Evolutionary conservation across 2,329 filamentous ascomycete genomes (phyloP).

Genomic region (Fusarium nisikadoi): DNA sequence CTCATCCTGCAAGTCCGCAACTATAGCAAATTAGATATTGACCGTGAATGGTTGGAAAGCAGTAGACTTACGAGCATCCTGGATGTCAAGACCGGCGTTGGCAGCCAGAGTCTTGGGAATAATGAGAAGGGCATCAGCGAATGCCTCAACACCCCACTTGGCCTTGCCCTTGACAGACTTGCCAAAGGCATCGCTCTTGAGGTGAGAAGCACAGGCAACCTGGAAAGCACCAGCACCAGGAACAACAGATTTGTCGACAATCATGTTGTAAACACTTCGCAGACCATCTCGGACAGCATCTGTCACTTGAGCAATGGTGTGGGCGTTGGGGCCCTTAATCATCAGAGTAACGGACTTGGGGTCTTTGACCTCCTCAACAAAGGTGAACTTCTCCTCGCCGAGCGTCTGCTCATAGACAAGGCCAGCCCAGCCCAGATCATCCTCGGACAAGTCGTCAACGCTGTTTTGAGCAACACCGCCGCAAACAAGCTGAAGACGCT

Average conservation of each 20-base stretch:
- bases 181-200: constrained; percentile 86
- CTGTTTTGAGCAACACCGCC: constrained; percentile 94
- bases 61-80: constrained; percentile 83
- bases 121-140: constrained; percentile 91
- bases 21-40: constrained; percentile 55
- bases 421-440: constrained; percentile 94
- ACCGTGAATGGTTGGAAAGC: not conserved
- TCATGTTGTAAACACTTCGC: constrained; percentile 98
- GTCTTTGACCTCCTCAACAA: constrained; percentile 98
- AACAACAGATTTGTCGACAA: constrained; percentile 96
- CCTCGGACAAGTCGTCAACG: constrained; percentile 89
- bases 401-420: constrained; percentile 97
- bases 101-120: constrained; percentile 98
- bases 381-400: constrained; percentile 99
- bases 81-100: constrained; percentile 95
- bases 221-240: constrained; percentile 97
- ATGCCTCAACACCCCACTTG: constrained; percentile 94
- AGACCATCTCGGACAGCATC: constrained; percentile 96
- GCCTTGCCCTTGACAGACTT: constrained; percentile 98
- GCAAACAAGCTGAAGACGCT: constrained; percentile 93
- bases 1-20: constrained; percentile 89
- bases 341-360: constrained; percentile 97
- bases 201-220: constrained; percentile 87
- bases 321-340: constrained; percentile 97
- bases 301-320: constrained; percentile 96